Evolutionary conservation across 139 green algal genomes (phyloP).

Genomic region (Spirogloea muscicola): DNA sequence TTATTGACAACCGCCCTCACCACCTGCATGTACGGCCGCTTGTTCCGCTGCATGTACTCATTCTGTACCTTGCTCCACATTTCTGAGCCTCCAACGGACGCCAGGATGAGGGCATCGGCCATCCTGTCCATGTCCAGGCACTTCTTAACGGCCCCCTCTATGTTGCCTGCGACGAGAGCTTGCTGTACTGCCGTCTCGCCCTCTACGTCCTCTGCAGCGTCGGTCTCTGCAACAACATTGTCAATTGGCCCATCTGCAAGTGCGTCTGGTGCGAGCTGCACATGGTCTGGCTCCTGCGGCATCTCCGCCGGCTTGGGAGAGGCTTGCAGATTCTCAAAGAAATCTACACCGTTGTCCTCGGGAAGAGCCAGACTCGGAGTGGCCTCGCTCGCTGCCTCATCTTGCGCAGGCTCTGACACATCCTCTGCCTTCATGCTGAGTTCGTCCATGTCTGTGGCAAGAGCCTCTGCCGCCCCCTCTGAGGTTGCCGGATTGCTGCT

Average conservation of each 20-base stretch:
- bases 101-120: conserved; percentile 82
- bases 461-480: background rate
- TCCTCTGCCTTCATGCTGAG: background rate
- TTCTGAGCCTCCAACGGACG: conserved; percentile 54
- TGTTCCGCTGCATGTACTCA: conserved; percentile 71
- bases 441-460: conserved; percentile 28
- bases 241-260: background rate
- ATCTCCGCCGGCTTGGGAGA: conserved; percentile 3
- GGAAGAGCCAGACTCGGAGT: background rate
- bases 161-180: conserved; percentile 88
- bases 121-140: conserved; percentile 77
- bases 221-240: conserved; percentile 16
- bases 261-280: background rate
- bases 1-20: conserved; percentile 52
- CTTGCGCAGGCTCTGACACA: background rate
- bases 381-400: background rate
- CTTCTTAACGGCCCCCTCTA: conserved; percentile 73
- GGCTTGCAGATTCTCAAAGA: conserved; percentile 49
- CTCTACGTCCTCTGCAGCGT: conserved; percentile 17
- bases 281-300: background rate
- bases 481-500: background rate
- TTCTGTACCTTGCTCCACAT: conserved; percentile 54
- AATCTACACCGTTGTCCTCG: conserved; percentile 14
- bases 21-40: conserved; percentile 74
- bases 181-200: conserved; percentile 75